Base-by-base conservation (phyloP, 2,329 filamentous ascomycete species). In the Aspergillus uvarum region DNA sequence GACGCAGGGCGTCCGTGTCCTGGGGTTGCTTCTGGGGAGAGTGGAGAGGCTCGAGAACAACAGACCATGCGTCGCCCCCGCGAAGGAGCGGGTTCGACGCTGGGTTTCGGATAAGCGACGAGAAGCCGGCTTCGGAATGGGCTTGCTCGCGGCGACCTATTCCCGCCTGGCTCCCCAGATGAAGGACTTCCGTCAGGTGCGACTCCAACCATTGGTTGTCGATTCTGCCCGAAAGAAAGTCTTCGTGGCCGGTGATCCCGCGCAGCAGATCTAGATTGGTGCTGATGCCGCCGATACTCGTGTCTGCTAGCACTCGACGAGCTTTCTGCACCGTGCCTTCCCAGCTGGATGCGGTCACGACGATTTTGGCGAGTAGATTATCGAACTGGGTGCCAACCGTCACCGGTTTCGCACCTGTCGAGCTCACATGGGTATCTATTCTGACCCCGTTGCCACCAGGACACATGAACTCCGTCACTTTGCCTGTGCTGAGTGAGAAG, bases 401-500 rank as follows among this genome's bases (percentile, higher is more conserved):
- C 7, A 71, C 58, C 3, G 66, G 53, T 0, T 79, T 72, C 0
- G 76, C 69, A 1, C 74, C 72, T 1, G 74, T 72, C 11, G 71
- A 70, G n/a, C 79, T 73, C 1, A 87, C 71, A 63, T 85, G 80
- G 0, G 82, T 86, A 62, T 87, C 85, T 2, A 87, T 76, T 21
- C 85, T 73, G 12, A 86, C 75, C 0, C 86, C 85, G 61, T 86
- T 83, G 1, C 86, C 85, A 1, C 73, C 75, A 0, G 86, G 85
- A 3, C 87, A 81, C 7, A 76, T 72, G 51, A 85, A 84, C 0
- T 79, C 76, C 0, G 76, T 79, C 16, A 88, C 81, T 58, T 85
- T 86, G 38, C 86, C 86, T 51, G 87, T 84, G 35, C 83, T 85
- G 2, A 88, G 72, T 0, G 84, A 78, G 73, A 84, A 87, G 53